Base-by-base conservation (phyloP, 2,329 filamentous ascomycete genomes). In the Fusarium nodosum region DNA sequence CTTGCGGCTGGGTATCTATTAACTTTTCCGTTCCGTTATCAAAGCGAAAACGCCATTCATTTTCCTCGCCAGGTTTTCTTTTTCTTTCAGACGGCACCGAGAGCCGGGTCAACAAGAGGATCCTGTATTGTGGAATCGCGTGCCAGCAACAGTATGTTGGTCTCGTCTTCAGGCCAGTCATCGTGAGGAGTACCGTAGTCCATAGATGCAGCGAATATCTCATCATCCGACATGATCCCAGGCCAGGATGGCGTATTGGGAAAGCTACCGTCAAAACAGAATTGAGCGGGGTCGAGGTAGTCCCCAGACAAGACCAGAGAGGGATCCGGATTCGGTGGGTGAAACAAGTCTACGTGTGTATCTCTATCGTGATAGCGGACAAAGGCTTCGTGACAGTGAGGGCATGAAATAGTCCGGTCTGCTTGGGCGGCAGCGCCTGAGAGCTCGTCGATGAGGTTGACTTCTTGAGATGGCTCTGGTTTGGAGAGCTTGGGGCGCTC, bases 351-450 rank as follows among this genome's bases (percentile, higher is more conserved):
- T 4, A 85, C 55, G 69, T 88, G 86, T 4, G 77, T 68, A 44
- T 84, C 77, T 12, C 87, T 79, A 55, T 88, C 86, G 63, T 83
- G 80, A 58, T 84, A 81, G 33, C 86, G 83, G 39, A 81, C 77
- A 66, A 88, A 88, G 18, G 78, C 80, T 34, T 81, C 77, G 9
- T 69, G 58, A 62, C 86, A 88, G 18, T 82, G 80, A 1, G 80
- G 74, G 56, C 86, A 88, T 6, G 74, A 60, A 7, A 87, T 72
- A 5, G 80, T 83, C 44, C 81, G 79, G 56, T 82, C 82, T 22
- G 78, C 78, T 33, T 79, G 79, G 41, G 77, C 79, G 15, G 79
- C 68, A 7, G 79, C 77, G 16, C 83, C 83, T 1, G 81, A 79
- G 12, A 86, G 70, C 45, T 82, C 80, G 30, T 84, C 81, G 24